These are phyloP conservation scores for Rutstroemia sp. DNA, from an alignment of 2,329 filamentous ascomycete species.

Conservation along the genomic window DNA sequence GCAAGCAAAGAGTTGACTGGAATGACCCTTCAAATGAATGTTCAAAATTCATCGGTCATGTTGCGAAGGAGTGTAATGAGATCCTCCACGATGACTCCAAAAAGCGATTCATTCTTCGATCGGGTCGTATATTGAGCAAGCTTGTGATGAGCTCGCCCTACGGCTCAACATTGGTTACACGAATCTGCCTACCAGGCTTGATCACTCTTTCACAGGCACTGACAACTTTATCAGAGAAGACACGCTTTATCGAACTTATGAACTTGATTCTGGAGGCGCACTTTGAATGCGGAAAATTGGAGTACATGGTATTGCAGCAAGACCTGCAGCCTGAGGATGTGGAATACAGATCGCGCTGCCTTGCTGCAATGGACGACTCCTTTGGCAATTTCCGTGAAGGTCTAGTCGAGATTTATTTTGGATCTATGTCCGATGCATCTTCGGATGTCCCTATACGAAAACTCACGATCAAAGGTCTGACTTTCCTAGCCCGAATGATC, in stretches of 20 bases:
- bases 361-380: not conserved
- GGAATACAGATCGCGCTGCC: not conserved
- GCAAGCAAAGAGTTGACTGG: conserved; percentile 1
- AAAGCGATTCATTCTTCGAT: conserved; percentile 8
- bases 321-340: not conserved
- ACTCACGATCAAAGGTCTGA: conserved; percentile 22
- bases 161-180: not conserved
- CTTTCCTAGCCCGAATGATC: conserved; percentile 20
- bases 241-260: conserved; percentile 22
- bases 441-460: conserved; percentile 16
- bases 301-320: not conserved
- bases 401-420: conserved; percentile 17
- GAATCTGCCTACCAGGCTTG: not conserved
- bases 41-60: conserved; percentile 9
- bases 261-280: conserved; percentile 24
- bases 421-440: conserved; percentile 11
- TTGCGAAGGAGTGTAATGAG: conserved; percentile 9
- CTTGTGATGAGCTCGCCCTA: conserved; percentile 5
- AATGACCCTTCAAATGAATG: conserved; percentile 5
- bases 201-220: conserved; percentile 5
- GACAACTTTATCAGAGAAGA: conserved; percentile 3
- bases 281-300: not conserved
- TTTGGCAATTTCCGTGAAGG: conserved; percentile 6
- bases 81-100: conserved; percentile 4
- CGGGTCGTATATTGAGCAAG: conserved; percentile 6